phyloP scores from a whole-genome alignment of 202 grass and related monocot species.

The Thinopyrum obtusiflorum region DNA sequence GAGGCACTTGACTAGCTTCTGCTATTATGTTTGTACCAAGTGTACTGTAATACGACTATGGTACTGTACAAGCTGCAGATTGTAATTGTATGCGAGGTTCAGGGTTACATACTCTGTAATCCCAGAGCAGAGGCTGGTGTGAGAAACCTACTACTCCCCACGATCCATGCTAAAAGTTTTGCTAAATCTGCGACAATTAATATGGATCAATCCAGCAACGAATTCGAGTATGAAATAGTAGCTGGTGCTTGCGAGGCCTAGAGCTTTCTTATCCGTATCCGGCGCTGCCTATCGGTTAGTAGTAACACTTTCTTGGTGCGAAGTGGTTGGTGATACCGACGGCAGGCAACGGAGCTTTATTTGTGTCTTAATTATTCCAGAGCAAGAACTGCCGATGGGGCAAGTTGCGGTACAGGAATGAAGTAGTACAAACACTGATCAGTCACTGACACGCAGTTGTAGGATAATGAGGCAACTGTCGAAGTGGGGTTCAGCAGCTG shows the following conservation, averaged over 20 bases:
- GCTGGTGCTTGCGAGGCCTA: not conserved
- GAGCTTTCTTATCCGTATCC: too few relatives aligned
- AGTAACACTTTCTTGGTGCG: not conserved
- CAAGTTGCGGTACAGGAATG: not conserved
- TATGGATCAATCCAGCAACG: not conserved
- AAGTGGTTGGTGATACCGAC: not conserved
- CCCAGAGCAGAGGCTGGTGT: not conserved
- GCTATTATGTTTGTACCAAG: not conserved
- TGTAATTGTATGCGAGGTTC: slow-evolving; percentile 1
- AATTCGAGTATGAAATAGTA: not conserved
- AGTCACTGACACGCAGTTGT: not conserved
- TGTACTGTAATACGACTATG: slow-evolving; percentile 2
- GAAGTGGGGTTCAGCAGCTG: not conserved
- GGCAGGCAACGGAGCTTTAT: not conserved
- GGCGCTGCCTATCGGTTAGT: not conserved
- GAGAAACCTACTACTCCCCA: not conserved
- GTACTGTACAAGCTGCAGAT: slow-evolving; percentile 1
- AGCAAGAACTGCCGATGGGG: not conserved
- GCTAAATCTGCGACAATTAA: too few relatives aligned
- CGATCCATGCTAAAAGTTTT: too few relatives aligned
- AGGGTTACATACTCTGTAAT: slow-evolving; percentile 23
- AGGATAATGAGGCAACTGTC: not conserved
- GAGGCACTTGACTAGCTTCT: slow-evolving; percentile 5
- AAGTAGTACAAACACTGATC: not conserved
- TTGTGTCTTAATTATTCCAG: slow-evolving; percentile 6